Base-by-base conservation (phyloP, 192 early-diverging fungal species). In the Chytriomyces sp. region DNA sequence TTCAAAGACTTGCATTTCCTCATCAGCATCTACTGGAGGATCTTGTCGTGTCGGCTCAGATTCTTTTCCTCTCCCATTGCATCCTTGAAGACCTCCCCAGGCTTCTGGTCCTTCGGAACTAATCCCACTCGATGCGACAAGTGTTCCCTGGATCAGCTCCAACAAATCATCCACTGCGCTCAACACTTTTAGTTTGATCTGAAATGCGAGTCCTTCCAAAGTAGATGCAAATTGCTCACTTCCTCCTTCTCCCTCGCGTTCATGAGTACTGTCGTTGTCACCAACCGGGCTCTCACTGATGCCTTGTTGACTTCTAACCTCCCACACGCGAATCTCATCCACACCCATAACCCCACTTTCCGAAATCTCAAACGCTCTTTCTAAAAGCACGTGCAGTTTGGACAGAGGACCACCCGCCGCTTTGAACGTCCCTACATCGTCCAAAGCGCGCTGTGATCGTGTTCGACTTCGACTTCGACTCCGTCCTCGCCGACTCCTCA, bases 1-100 rank as follows among this genome's bases (percentile, higher is more conserved):
- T 9, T 70, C 69, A 60, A 59, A 70, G 49, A 70, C 45, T 50
- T 44, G 24, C 69, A 70, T 70, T 70, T 70, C 69, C 7, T 70
- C 69, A 23, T 70, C 69, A 16, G n/a, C 26, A 24, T 70, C 65
- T 4, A 18, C 65, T 45, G 24, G 18, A 18, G 24, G 13, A 45
- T 45, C 45, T 35, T 35, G 35, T 4, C 35, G 35, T 35, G 35
- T 35, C 35, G 35, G 1, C 35, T 35, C 35, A 35, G 35, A 35
- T 35, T 35, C 2, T 1, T 35, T 35, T 35, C 35, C 35, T 35
- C 35, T 35, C 35, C 35, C 35, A 35, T 1, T 2, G 2, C 35
- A 35, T 35, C 35, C 35, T 35, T 1, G 35, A 35, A 35, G 1
- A 57, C 5, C 62, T 2, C 45, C 0, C 24, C 13, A 3, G 2